Conservation (phyloP, 2,329 filamentous ascomycete species). For the Pseudocercospora macadamiae region DNA sequence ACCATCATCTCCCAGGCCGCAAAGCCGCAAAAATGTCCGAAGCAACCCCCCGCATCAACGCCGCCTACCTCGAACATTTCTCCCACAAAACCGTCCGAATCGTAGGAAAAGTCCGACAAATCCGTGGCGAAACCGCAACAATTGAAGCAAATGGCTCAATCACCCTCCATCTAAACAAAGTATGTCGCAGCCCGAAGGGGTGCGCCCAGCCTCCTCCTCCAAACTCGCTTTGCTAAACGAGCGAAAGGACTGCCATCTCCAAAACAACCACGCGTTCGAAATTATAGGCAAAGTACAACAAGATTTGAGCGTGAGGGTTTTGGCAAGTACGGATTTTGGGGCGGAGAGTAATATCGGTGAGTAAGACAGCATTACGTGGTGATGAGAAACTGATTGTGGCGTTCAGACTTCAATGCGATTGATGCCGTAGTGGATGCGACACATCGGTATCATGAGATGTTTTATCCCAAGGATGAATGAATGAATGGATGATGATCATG, state of each 20-base stretch:
- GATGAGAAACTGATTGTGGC: background rate
- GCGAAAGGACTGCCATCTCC: slow-evolving; percentile 69
- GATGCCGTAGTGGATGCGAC: slow-evolving; percentile 83
- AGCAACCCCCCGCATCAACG: slow-evolving; percentile 80
- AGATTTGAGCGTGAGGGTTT: slow-evolving; percentile 71
- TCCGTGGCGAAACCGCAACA: slow-evolving; percentile 78
- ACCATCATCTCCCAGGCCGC: no score
- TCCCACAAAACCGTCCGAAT: slow-evolving; percentile 74
- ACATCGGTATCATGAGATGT: slow-evolving; percentile 79
- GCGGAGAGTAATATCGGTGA: slow-evolving; percentile 62
- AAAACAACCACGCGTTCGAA: slow-evolving; percentile 71
- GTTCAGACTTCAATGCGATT: slow-evolving; percentile 71
- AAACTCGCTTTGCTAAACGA: background rate
- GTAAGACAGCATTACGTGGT: background rate
- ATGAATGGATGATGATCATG: background rate
- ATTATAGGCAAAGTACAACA: slow-evolving; percentile 78
- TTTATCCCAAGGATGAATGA: slow-evolving; percentile 60
- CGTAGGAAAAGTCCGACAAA: slow-evolving; percentile 79
- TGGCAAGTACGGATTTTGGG: slow-evolving; percentile 72
- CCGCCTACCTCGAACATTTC: slow-evolving; percentile 76
- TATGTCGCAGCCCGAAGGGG: slow-evolving; percentile 46
- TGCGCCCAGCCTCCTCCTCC: background rate
- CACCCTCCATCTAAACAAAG: slow-evolving; percentile 72
- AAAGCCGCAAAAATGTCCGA: no score
- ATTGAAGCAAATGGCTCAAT: slow-evolving; percentile 80